These are phyloP conservation scores for Dimargaris cristalligena DNA, from an alignment of 192 early-diverging fungal genomes.

Conservation along the genomic window DNA sequence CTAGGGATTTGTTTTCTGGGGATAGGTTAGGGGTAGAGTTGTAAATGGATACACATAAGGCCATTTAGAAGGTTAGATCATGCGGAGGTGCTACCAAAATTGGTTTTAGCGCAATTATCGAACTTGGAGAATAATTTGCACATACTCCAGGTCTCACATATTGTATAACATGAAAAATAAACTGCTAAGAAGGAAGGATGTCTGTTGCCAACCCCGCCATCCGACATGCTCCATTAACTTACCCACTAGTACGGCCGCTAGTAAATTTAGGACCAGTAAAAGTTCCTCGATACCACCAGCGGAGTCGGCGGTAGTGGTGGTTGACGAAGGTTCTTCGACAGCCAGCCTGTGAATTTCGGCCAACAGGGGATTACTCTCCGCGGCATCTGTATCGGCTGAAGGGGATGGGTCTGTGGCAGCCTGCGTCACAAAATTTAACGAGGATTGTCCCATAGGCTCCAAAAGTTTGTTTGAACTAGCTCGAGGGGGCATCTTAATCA, in stretches of 20 bases:
- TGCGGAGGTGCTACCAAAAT: no score
- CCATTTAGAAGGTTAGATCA: no score
- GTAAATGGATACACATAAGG: no score
- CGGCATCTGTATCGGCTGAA: background rate
- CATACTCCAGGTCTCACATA: no score
- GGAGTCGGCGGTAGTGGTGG: background rate
- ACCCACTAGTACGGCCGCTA: background rate
- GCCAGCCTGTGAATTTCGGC: background rate
- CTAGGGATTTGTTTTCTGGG: conserved; percentile 2
- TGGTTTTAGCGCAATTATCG: no score
- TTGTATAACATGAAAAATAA: no score
- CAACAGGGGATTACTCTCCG: background rate
- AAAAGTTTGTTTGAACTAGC: background rate
- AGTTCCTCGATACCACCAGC: background rate
- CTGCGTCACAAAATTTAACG: conserved; percentile 14
- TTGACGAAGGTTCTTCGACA: background rate
- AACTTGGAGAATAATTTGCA: no score
- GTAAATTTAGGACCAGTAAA: background rate
- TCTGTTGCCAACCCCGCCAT: no score
- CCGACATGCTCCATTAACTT: no score
- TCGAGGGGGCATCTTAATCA: background rate
- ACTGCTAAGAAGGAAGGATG: no score
- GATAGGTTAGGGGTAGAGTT: no score
- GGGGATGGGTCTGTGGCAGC: conserved; percentile 9
- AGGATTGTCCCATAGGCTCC: conserved; percentile 9